Conservation (phyloP, 2,329 filamentous ascomycete species). For the Ophiostoma himal-ulmi region DNA sequence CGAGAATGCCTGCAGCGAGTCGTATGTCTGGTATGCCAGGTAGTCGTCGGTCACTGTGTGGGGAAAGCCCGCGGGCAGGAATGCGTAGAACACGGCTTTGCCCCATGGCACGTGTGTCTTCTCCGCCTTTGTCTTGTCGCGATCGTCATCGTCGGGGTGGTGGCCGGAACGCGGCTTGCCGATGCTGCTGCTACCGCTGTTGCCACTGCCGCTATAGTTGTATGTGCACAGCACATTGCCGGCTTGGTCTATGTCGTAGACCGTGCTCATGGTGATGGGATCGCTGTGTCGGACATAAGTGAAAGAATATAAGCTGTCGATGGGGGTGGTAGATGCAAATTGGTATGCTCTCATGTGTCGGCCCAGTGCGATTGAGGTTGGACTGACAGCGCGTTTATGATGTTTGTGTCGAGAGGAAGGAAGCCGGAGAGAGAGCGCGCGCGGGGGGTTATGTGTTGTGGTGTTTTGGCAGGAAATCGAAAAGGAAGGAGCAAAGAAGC, state of each 20-base stretch:
- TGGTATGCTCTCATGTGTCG: too few species aligned
- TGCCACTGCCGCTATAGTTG: conserved; percentile 21
- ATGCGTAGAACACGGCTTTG: conserved; percentile 57
- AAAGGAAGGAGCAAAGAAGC: neutral
- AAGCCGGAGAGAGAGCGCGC: neutral
- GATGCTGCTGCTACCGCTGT: neutral
- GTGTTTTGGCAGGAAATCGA: neutral
- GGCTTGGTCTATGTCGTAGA: conserved; percentile 37
- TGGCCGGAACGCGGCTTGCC: neutral
- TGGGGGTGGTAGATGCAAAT: neutral
- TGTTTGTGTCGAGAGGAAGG: neutral
- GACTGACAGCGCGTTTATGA: neutral
- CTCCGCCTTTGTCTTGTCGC: conserved; percentile 24
- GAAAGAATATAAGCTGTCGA: neutral
- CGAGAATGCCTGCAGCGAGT: conserved; percentile 79
- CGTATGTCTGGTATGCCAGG: conserved; percentile 62
- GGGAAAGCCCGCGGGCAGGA: conserved; percentile 82
- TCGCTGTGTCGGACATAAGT: conserved; percentile 9
- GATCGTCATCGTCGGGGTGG: conserved; percentile 25
- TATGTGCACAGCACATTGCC: conserved; percentile 37
- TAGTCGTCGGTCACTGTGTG: conserved; percentile 83
- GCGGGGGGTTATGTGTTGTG: neutral
- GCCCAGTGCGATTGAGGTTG: neutral
- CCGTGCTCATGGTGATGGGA: conserved; percentile 30
- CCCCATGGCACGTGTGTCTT: conserved; percentile 34